These are phyloP conservation scores for Clarireedia paspali DNA, from an alignment of 2,329 filamentous ascomycete species.

Conservation along the genomic window DNA sequence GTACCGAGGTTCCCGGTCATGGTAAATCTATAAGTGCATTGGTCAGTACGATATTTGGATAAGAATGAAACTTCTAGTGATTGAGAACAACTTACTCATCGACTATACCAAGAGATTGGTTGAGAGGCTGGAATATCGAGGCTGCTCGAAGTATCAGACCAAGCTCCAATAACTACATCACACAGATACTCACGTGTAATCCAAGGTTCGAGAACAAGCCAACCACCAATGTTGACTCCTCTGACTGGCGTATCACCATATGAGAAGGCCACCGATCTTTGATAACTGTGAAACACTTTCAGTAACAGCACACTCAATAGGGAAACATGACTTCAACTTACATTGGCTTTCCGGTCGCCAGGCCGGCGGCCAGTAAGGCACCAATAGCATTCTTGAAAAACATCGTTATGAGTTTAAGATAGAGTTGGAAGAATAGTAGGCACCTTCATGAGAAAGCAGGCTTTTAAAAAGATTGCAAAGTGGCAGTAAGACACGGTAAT, in stretches of 20 bases:
- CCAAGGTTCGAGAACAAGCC: conserved; percentile 35
- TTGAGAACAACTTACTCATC: conserved; percentile 20
- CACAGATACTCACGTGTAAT: conserved; percentile 36
- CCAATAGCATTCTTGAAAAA: conserved; percentile 1
- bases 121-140: conserved; percentile 40
- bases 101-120: conserved; percentile 27
- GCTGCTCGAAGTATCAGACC: conserved; percentile 18
- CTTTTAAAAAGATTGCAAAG: background rate
- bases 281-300: conserved; percentile 4
- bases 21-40: conserved; percentile 15
- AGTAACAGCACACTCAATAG: background rate
- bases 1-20: conserved; percentile 38
- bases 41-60: background rate
- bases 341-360: conserved; percentile 4
- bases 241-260: conserved; percentile 43
- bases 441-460: background rate
- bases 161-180: background rate
- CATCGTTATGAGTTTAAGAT: conserved; percentile 1
- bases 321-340: background rate
- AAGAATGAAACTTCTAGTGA: background rate
- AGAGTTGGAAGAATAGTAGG: background rate
- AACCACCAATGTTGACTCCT: conserved; percentile 24
- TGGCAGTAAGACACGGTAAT: background rate
- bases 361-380: background rate
- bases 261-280: conserved; percentile 33